Conservation (phyloP, 192 early-diverging fungal species). For the Coemansia erecta region DNA sequence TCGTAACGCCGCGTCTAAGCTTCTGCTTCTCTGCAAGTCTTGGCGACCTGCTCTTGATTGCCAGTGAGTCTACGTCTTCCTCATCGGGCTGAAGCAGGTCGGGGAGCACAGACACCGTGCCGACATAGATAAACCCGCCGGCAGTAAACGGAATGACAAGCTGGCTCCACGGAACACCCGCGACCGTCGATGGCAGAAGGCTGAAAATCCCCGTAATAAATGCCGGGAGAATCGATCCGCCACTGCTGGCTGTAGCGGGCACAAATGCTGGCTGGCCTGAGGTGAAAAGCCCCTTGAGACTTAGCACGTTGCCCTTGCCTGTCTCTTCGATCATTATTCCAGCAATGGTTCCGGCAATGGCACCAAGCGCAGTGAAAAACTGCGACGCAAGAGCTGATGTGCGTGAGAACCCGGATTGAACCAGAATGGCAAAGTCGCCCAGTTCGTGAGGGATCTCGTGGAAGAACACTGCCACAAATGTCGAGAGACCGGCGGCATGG, state of each 20-base stretch:
- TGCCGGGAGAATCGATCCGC: conserved; percentile 12
- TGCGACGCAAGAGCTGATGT: conserved; percentile 72
- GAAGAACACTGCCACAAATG: conserved; percentile 82
- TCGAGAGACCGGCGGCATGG: conserved; percentile 78
- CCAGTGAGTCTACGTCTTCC: conserved; percentile 32
- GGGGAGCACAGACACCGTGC: conserved; percentile 80
- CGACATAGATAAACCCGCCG: conserved; percentile 85
- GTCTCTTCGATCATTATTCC: conserved; percentile 77
- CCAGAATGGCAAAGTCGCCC: conserved; percentile 84
- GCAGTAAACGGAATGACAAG: conserved; percentile 86
- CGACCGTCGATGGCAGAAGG: conserved; percentile 44
- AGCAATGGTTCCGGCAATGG: conserved; percentile 73
- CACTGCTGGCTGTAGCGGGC: not conserved
- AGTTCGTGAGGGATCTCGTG: conserved; percentile 90
- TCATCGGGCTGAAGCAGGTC: conserved; percentile 71
- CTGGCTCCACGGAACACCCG: conserved; percentile 66
- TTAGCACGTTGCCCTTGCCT: conserved; percentile 44
- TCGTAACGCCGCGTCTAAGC: conserved; percentile 25
- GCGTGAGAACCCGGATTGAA: conserved; percentile 76
- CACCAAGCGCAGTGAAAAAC: conserved; percentile 78
- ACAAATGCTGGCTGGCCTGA: conserved; percentile 36
- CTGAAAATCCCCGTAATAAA: conserved; percentile 25
- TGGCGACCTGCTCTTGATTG: conserved; percentile 11
- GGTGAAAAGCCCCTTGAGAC: conserved; percentile 29
- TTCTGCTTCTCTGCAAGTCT: conserved; percentile 10